Base-by-base conservation (phyloP, 2,329 filamentous ascomycete species). In the Grosmannia serpens region DNA sequence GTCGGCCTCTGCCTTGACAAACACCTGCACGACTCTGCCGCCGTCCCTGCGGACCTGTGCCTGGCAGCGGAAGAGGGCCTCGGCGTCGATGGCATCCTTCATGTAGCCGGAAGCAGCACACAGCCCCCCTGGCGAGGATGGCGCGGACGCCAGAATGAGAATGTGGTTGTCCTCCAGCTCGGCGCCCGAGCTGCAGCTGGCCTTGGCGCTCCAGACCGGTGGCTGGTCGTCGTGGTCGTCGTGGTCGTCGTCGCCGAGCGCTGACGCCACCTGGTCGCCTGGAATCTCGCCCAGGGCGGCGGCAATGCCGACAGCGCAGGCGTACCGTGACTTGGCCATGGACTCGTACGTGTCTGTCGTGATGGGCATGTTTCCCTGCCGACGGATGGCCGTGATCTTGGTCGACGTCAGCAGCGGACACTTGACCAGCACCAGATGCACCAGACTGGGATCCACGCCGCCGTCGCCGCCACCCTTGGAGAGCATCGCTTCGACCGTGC, bases 311-410 rank as follows among this genome's bases (percentile, higher is more conserved):
- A 70, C 60, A 2, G 68, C 67, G 33, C 64, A 66, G 13, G 67
- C 68, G 55, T 69, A 69, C 10, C 68, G 63, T 13, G 68, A 70
- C 61, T 65, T 66, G 27, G 68, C 67, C 67, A 70, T 70, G 17
- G 66, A 68, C 55, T 69, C 64, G 54, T 70, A 70, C 4, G 67
- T 69, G 55, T 70, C 66, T 6, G 62, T 63, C 6, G 67, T 68
- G 31, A 67, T 50, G 4, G 67, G 64, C 55, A 51, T 56, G 27
- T 61, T 62, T 2, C 63, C 63, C 10, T 57, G 52, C 8, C 61
- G 62, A 24, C 64, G 63, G 53, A 67, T 66, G 26, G 58, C 59
- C 50, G 65, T 62, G 20, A 68, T 58, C 59, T 68, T 69, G 35
- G 51, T 56, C 24, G 66, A 67, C 5, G 67, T 69, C 26, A 70